Evolutionary conservation across 257 asterid species (phyloP), one percentile per base, ranked within the genome.

Genomic region (Nicotiana benthamiana): DNA sequence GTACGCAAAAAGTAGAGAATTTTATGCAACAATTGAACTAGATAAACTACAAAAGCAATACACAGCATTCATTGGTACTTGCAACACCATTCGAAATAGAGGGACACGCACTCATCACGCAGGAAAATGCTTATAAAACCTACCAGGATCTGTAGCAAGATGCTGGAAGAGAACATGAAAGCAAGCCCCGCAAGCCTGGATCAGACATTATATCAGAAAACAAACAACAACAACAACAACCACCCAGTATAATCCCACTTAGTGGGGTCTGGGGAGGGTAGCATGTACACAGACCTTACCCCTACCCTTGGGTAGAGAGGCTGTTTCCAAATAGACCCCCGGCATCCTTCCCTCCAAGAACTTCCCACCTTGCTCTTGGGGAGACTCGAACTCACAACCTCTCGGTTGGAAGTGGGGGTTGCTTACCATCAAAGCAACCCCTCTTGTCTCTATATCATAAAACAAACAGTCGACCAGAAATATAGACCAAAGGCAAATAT

Each of bases 181-280:
- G 99, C 99, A 80, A 96, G 97, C 82, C 99, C 99, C 63, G 96
- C 97, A 85, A 96, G 99, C 88, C 98, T 96, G 97, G 66, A 81
- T 61, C 22, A 80, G 79, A 82, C 63, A 57, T 67, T 52, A 85
- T 56, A 80, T 83, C 79, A 85, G 80, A 82, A 48, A 27, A 46
- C n/a, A n/a, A n/a, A n/a, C n/a, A n/a, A n/a, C n/a, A n/a, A n/a
- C n/a, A n/a, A n/a, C n/a, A n/a, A n/a, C n/a, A n/a, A n/a, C n/a
- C n/a, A n/a, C n/a, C n/a, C n/a, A n/a, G n/a, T n/a, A n/a, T n/a
- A n/a, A n/a, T n/a, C n/a, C n/a, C n/a, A n/a, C n/a, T n/a, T n/a
- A n/a, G n/a, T n/a, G n/a, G n/a, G n/a, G n/a, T n/a, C n/a, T n/a
- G n/a, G n/a, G n/a, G n/a, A n/a, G n/a, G n/a, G n/a, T n/a, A n/a